Conservation (phyloP, 2,329 filamentous ascomycete species). For the Fusarium sp. region DNA sequence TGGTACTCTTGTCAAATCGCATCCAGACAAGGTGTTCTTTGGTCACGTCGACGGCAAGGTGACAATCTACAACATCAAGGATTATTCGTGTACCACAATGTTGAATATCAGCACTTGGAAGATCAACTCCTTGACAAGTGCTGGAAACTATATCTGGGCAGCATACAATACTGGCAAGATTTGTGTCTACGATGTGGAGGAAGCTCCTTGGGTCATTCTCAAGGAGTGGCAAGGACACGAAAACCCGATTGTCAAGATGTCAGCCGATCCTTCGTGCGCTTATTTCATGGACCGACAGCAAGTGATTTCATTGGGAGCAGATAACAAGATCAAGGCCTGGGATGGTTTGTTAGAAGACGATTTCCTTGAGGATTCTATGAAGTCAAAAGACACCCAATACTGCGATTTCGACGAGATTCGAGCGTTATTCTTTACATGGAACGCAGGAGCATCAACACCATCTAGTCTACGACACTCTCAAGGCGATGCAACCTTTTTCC, state of each 20-base stretch:
- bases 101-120: constrained; percentile 94
- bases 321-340: constrained; percentile 87
- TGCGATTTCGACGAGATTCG: constrained; percentile 87
- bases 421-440: constrained; percentile 91
- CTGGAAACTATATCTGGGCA: constrained; percentile 88
- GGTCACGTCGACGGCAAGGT: constrained; percentile 95
- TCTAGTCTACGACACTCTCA: constrained; percentile 77
- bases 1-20: constrained; percentile 77
- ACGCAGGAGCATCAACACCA: constrained; percentile 95
- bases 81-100: constrained; percentile 81
- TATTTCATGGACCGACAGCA: constrained; percentile 88
- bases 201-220: constrained; percentile 86
- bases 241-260: constrained; percentile 80
- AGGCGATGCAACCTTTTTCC: constrained; percentile 81
- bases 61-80: constrained; percentile 84
- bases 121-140: constrained; percentile 86
- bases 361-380: constrained; percentile 93
- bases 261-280: constrained; percentile 82
- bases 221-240: constrained; percentile 97
- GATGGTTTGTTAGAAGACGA: constrained; percentile 94
- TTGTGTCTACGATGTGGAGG: constrained; percentile 87
- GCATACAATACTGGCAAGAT: constrained; percentile 95
- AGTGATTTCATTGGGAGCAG: constrained; percentile 86
- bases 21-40: constrained; percentile 85
- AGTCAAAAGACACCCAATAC: constrained; percentile 81